phyloP scores from a whole-genome alignment of 345 rosid species.

The Syzygium jambos region DNA sequence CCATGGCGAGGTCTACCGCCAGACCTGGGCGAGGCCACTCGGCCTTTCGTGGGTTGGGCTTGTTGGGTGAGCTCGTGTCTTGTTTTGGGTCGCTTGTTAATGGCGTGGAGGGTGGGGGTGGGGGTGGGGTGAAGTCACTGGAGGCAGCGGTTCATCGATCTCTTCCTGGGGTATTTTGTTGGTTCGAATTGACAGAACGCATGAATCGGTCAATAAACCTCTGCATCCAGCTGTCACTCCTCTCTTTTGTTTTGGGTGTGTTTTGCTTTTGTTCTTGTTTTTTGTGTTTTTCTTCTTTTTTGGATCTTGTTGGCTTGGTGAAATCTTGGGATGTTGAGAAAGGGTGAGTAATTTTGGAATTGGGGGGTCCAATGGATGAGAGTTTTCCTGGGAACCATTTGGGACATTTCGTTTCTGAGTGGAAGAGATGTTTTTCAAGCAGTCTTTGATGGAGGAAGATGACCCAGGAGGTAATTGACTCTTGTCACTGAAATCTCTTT shows the following conservation, averaged over 20 bases:
- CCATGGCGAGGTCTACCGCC: no score
- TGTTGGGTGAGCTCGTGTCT: background rate
- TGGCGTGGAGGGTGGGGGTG: background rate
- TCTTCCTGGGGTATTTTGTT: conserved; percentile 48
- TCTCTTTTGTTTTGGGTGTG: background rate
- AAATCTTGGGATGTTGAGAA: background rate
- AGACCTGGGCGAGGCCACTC: no score
- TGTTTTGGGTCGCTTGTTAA: background rate
- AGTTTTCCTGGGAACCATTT: background rate
- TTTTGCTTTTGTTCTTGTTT: background rate
- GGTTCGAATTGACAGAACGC: conserved; percentile 22
- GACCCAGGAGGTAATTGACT: background rate
- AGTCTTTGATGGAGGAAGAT: background rate
- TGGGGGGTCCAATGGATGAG: background rate
- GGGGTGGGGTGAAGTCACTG: conserved; percentile 43
- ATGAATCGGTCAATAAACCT: conserved; percentile 99
- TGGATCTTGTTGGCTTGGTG: background rate
- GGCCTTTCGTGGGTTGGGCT: background rate
- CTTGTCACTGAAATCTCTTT: background rate
- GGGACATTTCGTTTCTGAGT: background rate
- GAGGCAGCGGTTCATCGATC: conserved; percentile 99
- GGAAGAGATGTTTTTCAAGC: no score
- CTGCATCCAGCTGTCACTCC: conserved; percentile 71
- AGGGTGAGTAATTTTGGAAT: background rate
- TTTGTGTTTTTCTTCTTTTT: background rate